These are phyloP conservation scores for Allium sativum DNA, from an alignment of 106 monocot genomes.

Conservation along the genomic window DNA sequence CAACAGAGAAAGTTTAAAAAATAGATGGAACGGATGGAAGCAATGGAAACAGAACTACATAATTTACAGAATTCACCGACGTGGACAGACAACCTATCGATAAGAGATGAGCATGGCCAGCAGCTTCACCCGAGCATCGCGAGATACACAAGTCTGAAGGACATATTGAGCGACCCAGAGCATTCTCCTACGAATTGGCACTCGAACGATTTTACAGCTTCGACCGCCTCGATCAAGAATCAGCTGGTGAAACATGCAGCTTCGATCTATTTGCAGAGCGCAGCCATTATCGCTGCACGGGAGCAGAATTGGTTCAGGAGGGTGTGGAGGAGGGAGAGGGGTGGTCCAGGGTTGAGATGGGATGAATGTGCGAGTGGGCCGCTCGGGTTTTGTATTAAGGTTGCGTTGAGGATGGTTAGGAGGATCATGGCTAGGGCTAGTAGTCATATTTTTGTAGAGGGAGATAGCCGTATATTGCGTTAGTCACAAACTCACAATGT, in stretches of 20 bases:
- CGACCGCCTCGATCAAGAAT: conserved; percentile 39
- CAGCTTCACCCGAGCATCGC: too few relatives aligned
- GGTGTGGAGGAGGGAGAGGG: conserved; percentile 17
- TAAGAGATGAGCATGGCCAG: background rate
- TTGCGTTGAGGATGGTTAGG: conserved; percentile 6
- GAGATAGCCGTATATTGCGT: too few relatives aligned
- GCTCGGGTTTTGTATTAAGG: conserved; percentile 2
- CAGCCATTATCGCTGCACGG: conserved; percentile 30
- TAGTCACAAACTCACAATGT: too few relatives aligned
- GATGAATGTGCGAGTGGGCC: conserved; percentile 4
- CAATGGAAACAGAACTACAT: conserved; percentile 4
- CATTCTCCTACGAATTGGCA: background rate
- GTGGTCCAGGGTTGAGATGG: conserved; percentile 3
- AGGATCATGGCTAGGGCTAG: background rate
- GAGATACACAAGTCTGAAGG: conserved; percentile 58
- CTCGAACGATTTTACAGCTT: conserved; percentile 8
- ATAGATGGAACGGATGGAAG: background rate
- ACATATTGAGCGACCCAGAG: conserved; percentile 17
- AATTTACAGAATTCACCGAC: background rate
- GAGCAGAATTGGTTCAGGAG: conserved; percentile 28
- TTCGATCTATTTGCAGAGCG: conserved; percentile 48
- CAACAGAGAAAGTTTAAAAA: too few relatives aligned
- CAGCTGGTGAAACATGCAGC: conserved; percentile 62
- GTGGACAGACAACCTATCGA: background rate
- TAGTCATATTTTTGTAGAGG: too few relatives aligned